phyloP scores from a whole-genome alignment of 2,329 filamentous ascomycete genomes.

The Eutypella sp. region DNA sequence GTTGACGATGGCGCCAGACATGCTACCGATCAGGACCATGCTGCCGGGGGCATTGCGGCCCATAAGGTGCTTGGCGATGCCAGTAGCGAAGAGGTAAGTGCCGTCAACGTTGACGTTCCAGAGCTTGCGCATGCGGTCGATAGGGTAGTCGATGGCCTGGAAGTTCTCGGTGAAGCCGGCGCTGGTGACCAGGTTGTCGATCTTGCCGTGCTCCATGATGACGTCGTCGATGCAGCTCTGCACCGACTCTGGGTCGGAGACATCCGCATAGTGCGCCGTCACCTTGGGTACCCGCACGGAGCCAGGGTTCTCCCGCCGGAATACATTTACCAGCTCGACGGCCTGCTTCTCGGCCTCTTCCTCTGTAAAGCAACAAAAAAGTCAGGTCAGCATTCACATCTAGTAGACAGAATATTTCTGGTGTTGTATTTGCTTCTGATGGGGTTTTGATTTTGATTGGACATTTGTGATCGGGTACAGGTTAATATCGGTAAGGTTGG shows the following conservation, averaged over 20 bases:
- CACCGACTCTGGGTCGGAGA: conserved; percentile 75
- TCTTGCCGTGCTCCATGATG: conserved; percentile 67
- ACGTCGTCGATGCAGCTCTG: conserved; percentile 67
- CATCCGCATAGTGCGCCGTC: conserved; percentile 86
- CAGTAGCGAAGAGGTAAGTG: conserved; percentile 82
- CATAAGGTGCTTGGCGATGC: conserved; percentile 84
- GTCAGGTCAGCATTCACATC: conserved; percentile 10
- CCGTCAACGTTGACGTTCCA: conserved; percentile 93
- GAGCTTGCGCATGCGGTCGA: conserved; percentile 86
- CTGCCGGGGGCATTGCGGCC: conserved; percentile 71
- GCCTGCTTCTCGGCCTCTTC: conserved; percentile 80
- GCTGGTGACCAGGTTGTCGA: conserved; percentile 91
- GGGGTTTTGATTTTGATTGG: too few species aligned
- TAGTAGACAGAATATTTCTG: conserved; percentile 1
- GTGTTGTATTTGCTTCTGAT: not conserved
- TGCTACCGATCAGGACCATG: conserved; percentile 93
- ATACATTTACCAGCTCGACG: conserved; percentile 65
- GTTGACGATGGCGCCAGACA: conserved; percentile 92
- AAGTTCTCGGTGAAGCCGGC: conserved; percentile 97
- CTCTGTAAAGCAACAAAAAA: conserved; percentile 45
- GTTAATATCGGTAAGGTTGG: not conserved
- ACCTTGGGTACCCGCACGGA: conserved; percentile 70
- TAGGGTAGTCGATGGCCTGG: conserved; percentile 83
- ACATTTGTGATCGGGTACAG: not conserved
- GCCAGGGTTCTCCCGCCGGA: conserved; percentile 74